Percentiles rank a stretch among this genome's conserved stretches.
phyloP scores from a whole-genome alignment of 2,329 filamentous ascomycete species.

The Thermoascus crustaceus region DNA sequence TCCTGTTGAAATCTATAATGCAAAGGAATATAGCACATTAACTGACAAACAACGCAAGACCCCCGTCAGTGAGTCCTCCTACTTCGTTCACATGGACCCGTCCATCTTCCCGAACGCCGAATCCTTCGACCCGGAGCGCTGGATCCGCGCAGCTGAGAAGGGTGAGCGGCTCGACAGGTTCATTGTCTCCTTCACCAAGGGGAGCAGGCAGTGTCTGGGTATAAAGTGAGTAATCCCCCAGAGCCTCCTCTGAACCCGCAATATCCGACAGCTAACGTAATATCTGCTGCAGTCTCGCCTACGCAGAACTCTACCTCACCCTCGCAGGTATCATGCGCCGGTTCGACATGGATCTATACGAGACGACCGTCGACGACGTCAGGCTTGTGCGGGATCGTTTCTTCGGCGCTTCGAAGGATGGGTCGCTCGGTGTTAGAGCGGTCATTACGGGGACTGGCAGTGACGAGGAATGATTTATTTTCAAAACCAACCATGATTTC shows the following conservation, averaged over 20 bases:
- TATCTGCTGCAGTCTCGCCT: constrained; percentile 19
- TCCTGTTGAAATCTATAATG: too few species aligned
- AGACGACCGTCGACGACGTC: constrained; percentile 25
- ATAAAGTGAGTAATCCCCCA: constrained; percentile 27
- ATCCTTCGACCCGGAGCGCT: constrained; percentile 31
- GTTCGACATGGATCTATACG: constrained; percentile 23
- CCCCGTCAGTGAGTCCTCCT: constrained; percentile 32
- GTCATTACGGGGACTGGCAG: not conserved
- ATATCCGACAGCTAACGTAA: not conserved
- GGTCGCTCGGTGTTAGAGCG: not conserved
- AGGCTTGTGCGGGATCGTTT: constrained; percentile 19
- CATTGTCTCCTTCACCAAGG: constrained; percentile 33
- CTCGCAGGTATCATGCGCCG: constrained; percentile 21
- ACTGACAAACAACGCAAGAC: constrained; percentile 11
- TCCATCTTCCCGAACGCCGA: constrained; percentile 29
- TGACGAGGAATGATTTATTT: not conserved
- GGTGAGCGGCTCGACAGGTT: constrained; percentile 28
- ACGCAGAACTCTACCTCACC: constrained; percentile 24
- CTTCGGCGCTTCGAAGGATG: constrained; percentile 8
- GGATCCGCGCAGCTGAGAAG: constrained; percentile 23
- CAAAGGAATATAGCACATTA: not conserved
- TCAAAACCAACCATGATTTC: too few species aligned
- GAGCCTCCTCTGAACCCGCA: not conserved
- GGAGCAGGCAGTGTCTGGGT: constrained; percentile 40
- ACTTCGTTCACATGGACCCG: constrained; percentile 28